phyloP scores from a whole-genome alignment of 495 filamentous ascomycete species.

The Friedmanniomyces endolithicus region DNA sequence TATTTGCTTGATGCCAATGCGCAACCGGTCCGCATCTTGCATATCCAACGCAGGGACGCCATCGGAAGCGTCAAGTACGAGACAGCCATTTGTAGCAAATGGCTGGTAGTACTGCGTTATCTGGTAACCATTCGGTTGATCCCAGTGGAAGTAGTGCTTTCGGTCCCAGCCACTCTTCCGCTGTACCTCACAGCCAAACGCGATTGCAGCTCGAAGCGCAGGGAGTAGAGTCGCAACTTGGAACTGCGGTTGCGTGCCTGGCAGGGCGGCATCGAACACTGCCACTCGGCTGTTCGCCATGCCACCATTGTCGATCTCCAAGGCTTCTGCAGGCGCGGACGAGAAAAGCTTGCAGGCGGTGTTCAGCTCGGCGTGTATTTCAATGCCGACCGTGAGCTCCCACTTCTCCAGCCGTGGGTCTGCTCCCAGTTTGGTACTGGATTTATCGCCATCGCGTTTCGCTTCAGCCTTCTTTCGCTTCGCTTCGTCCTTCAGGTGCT shows the following conservation, averaged over 20 bases:
- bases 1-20: slow-evolving; percentile 76
- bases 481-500: slow-evolving; percentile 29
- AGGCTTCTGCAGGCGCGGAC: slow-evolving; percentile 62
- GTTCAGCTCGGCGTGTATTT: slow-evolving; percentile 94
- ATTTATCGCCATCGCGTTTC: background rate
- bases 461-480: slow-evolving; percentile 19
- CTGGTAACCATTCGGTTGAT: slow-evolving; percentile 92
- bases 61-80: slow-evolving; percentile 61
- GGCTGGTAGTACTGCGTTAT: slow-evolving; percentile 94
- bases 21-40: slow-evolving; percentile 42
- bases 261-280: slow-evolving; percentile 78
- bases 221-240: slow-evolving; percentile 75
- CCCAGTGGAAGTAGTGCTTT: slow-evolving; percentile 98
- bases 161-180: slow-evolving; percentile 71
- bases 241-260: slow-evolving; percentile 77
- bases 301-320: slow-evolving; percentile 48
- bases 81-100: slow-evolving; percentile 63
- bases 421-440: background rate
- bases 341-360: slow-evolving; percentile 67
- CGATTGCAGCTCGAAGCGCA: slow-evolving; percentile 76
- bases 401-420: slow-evolving; percentile 37
- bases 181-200: slow-evolving; percentile 68
- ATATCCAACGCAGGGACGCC: slow-evolving; percentile 58
- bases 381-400: slow-evolving; percentile 89
- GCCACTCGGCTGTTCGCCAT: slow-evolving; percentile 70